Base-by-base conservation (phyloP, 2,329 filamentous ascomycete genomes). In the Diaporthe vaccinii region DNA sequence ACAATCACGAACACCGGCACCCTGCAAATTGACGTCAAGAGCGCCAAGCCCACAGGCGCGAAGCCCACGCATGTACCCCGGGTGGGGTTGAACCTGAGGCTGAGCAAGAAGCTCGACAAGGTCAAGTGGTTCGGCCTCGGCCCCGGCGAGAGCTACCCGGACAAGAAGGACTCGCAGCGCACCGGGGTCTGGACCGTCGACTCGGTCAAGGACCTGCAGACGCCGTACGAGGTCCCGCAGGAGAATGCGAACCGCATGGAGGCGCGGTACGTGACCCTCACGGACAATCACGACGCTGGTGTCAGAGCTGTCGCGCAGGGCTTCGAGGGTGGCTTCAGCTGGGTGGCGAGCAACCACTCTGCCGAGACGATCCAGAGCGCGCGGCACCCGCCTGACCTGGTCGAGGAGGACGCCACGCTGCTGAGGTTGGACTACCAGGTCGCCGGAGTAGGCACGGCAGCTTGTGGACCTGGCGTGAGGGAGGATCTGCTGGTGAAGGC, bases 221-320 rank as follows among this genome's bases (percentile, higher is more conserved):
- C 87, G 0, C 84, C 86, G 1, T 93, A 93, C 78, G 92, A 94
- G 25, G 90, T 91, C 31, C 92, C 92, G 0, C 92, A 94, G 80
- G 92, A 94, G 78, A 90, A 89, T 71, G 91, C 91, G 1, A 94
- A 94, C 80, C 85, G 90, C 20, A 90, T 89, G 73, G 90, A 90
- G 46, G 89, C 89, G 0, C 85, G 89, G 9, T 93, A 90, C 89
- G 82, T 93, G 9, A 79, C 74, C 4, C 74, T 82, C 31, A 70
- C 74, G 10, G 80, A 80, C 72, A 76, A 75, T 20, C 80, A 81
- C 34, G 80, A 79, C 10, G 76, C 76, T 9, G 81, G 84, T 22
- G 74, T 85, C 41, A 77, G 81, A 46, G 82, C 82, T 14, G 78
- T 78, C 25, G 76, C 78, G 10, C 75, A 78, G 65, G 61, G 78